These are phyloP conservation scores for Blastobotrys proliferans DNA, from an alignment of 1,139 yeast species.

Conservation along the genomic window DNA sequence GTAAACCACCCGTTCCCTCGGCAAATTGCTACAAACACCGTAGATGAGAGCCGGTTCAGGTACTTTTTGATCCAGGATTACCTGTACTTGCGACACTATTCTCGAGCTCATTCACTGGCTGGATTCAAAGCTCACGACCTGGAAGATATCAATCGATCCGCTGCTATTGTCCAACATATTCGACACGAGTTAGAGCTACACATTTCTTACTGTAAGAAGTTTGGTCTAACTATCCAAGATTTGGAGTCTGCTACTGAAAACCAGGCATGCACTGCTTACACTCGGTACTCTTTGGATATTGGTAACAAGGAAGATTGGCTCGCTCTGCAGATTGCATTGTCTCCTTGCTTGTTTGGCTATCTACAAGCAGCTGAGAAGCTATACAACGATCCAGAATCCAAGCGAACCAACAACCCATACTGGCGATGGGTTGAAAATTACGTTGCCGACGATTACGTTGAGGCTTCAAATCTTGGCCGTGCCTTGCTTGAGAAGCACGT, in stretches of 20 bases:
- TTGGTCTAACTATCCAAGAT: conserved; percentile 46
- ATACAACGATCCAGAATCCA: conserved; percentile 18
- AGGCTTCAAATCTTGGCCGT: conserved; percentile 50
- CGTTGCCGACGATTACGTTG: conserved; percentile 50
- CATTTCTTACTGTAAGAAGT: conserved; percentile 46
- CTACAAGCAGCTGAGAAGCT: conserved; percentile 45
- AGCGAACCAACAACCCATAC: conserved; percentile 36
- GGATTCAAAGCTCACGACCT: conserved; percentile 57
- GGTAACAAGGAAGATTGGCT: conserved; percentile 56
- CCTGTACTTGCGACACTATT: conserved; percentile 63
- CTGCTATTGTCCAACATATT: conserved; percentile 49
- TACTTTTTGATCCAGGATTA: conserved; percentile 69
- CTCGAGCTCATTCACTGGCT: conserved; percentile 62
- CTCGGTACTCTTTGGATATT: conserved; percentile 53
- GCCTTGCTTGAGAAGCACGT: conserved; percentile 45
- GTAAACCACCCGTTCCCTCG: conserved; percentile 59
- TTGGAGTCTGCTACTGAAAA: conserved; percentile 48
- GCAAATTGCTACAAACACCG: conserved; percentile 48
- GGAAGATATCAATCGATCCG: conserved; percentile 49
- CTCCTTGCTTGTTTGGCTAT: conserved; percentile 79
- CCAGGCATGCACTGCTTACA: conserved; percentile 55
- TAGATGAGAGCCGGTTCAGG: conserved; percentile 50
- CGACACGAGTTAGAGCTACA: conserved; percentile 57
- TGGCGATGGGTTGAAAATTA: conserved; percentile 62
- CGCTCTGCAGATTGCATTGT: conserved; percentile 61